phyloP scores from a whole-genome alignment of 306 rosid genomes.

The Echinosophora koreensis region DNA sequence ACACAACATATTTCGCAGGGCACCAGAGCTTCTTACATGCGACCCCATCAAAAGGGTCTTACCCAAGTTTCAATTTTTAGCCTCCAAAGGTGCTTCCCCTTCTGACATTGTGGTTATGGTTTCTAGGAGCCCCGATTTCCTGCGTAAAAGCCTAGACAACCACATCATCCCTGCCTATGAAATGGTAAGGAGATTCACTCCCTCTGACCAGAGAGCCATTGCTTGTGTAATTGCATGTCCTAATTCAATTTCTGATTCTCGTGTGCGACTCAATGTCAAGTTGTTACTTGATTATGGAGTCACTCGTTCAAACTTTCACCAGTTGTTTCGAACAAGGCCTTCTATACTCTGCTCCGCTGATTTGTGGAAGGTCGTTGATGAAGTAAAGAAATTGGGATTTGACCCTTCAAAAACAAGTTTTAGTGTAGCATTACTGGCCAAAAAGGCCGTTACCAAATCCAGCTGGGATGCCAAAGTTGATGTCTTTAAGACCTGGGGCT shows the following conservation, averaged over 20 bases:
- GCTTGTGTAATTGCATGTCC: background rate
- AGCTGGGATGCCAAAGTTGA: constrained; percentile 56
- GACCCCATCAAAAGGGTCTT: constrained; percentile 16
- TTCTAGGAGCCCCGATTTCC: background rate
- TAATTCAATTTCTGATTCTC: background rate
- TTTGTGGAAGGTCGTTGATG: constrained; percentile 36
- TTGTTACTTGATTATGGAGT: constrained; percentile 23
- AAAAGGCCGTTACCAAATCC: constrained; percentile 32
- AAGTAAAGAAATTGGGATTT: constrained; percentile 59
- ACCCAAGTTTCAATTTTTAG: constrained; percentile 42
- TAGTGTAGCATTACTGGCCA: constrained; percentile 42
- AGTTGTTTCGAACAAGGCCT: background rate
- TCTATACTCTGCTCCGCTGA: background rate
- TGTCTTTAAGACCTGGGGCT: constrained; percentile 63
- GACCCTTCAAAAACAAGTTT: constrained; percentile 41
- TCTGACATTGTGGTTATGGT: background rate
- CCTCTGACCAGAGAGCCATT: constrained; percentile 12
- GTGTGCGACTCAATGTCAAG: background rate
- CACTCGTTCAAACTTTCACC: background rate
- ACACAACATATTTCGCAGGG: background rate
- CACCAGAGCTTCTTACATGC: background rate
- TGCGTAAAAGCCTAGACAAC: background rate
- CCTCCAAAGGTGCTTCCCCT: constrained; percentile 37
- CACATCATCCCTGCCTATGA: background rate
- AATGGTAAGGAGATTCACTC: constrained; percentile 1